Evolutionary conservation across 2,329 filamentous ascomycete genomes (phyloP), one percentile per base, ranked within the genome.

Genomic region (Albophoma yamanashiensis): DNA sequence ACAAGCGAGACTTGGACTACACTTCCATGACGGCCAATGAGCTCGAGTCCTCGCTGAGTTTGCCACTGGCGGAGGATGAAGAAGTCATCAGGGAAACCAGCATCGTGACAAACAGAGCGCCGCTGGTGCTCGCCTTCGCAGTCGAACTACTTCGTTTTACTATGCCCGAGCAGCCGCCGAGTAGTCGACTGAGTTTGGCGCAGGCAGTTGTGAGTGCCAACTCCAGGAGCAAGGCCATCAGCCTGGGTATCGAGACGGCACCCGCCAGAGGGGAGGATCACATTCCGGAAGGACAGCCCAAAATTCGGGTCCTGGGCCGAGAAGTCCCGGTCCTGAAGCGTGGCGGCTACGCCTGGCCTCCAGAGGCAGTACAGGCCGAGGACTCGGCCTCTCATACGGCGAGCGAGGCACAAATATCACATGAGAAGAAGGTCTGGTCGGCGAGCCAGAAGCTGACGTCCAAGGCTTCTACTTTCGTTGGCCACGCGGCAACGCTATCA

Each of bases 181-280:
- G 89, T n/a, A 93, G 90, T 69, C 81, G 90, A 55, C 76, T 96
- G 25, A 95, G 91, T 69, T 76, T 96, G 25, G 89, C 87, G 0
- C 91, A 96, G 72, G 91, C 89, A 0, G 86, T 94, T 1, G 89
- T 95, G 20, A 92, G 89, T 69, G 85, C 86, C 36, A 94, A 93
- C 69, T 91, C 89, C 62, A 83, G 86, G 64, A 85, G 83, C 42
- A 92, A 92, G 73, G 91, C 91, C 12, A 80, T 87, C 36, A 88
- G 82, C 63, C 74, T 96, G 38, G 91, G 91, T 0, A 76, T 96
- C 25, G 85, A 89, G 63, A 83, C 79, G 57, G 83, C 84, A 0
- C 78, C 81, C 9, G 81, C 80, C 43, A 87, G 85, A 0, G 88
- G 89, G 55, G 84, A 89, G 45, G 84, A 89, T 67, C 86, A 85